Percentiles rank a stretch among this genome's conserved stretches.
phyloP scores from a whole-genome alignment of 1,284 basidiomycete genomes.

The Vanrija pseudolonga region DNA sequence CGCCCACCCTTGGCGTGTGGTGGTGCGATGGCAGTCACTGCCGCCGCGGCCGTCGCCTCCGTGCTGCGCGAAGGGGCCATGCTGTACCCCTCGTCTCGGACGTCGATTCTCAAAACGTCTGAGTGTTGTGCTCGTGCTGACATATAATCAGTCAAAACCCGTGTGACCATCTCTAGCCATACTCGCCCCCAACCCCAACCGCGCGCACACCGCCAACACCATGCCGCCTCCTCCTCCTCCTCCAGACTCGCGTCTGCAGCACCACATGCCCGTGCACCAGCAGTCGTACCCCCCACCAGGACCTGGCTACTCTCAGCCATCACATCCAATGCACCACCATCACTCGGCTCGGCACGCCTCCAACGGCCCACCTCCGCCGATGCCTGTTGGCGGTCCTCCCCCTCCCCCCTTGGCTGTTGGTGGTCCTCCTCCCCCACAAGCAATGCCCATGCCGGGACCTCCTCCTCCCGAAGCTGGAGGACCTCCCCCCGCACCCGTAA shows the following conservation, averaged over 20 bases:
- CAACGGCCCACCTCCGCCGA: constrained; percentile 26
- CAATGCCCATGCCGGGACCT: constrained; percentile 16
- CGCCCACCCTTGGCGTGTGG: too few species aligned
- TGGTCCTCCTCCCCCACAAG: constrained; percentile 17
- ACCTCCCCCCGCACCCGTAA: constrained; percentile 12
- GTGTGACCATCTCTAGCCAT: too few species aligned
- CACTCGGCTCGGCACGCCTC: constrained; percentile 25
- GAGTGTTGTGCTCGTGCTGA: too few species aligned
- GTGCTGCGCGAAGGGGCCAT: too few species aligned
- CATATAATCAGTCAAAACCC: too few species aligned
- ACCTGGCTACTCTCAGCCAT: constrained; percentile 12
- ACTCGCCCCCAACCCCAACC: too few species aligned
- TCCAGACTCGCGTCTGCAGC: constrained; percentile 14
- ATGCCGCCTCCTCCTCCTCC: background rate
- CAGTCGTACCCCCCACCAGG: constrained; percentile 18
- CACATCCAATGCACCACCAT: constrained; percentile 21
- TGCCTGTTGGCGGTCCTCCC: constrained; percentile 12
- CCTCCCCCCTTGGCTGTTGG: background rate
- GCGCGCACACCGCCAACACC: too few species aligned
- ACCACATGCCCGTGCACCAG: constrained; percentile 19
- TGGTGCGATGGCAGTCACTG: too few species aligned
- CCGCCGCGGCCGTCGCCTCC: too few species aligned
- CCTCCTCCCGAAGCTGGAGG: constrained; percentile 18
- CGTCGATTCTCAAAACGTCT: too few species aligned
- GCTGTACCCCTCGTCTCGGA: too few species aligned